phyloP scores from a whole-genome alignment of 176 grass and related monocot genomes.

The Elaeis guineensis region DNA sequence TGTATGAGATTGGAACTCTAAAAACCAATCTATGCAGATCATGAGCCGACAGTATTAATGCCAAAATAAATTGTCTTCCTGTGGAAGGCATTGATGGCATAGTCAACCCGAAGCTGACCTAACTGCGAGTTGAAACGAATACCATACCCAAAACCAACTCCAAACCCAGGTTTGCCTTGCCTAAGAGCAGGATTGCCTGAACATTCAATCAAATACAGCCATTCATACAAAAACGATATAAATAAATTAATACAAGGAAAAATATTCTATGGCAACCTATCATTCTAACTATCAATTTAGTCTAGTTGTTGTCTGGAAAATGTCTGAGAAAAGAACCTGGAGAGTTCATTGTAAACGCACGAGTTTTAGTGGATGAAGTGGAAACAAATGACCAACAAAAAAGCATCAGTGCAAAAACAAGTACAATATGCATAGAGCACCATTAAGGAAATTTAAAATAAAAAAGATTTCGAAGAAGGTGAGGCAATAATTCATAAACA shows the following conservation, averaged over 20 bases:
- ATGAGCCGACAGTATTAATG: constrained; percentile 52
- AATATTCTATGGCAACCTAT: neutral
- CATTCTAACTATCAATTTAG: neutral
- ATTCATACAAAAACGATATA: neutral
- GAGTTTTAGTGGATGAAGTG: no score
- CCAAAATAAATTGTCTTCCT: constrained; percentile 89
- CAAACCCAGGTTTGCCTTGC: constrained; percentile 79
- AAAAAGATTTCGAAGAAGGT: no score
- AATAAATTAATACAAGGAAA: neutral
- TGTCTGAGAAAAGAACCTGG: no score
- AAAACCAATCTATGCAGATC: neutral
- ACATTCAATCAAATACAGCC: neutral
- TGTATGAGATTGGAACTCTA: no score
- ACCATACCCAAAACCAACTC: constrained; percentile 78
- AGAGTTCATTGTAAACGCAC: no score
- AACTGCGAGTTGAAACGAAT: constrained; percentile 68
- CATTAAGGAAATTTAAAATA: no score
- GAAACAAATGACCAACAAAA: no score
- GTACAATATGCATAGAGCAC: no score
- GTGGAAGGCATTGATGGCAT: constrained; percentile 72
- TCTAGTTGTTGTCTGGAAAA: no score
- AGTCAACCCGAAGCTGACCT: constrained; percentile 72
- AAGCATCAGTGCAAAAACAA: no score
- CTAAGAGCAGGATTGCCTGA: constrained; percentile 85
- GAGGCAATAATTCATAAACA: no score